Base-by-base conservation (phyloP, 768 basidiomycete genomes). In the Exidia glandulosa region DNA sequence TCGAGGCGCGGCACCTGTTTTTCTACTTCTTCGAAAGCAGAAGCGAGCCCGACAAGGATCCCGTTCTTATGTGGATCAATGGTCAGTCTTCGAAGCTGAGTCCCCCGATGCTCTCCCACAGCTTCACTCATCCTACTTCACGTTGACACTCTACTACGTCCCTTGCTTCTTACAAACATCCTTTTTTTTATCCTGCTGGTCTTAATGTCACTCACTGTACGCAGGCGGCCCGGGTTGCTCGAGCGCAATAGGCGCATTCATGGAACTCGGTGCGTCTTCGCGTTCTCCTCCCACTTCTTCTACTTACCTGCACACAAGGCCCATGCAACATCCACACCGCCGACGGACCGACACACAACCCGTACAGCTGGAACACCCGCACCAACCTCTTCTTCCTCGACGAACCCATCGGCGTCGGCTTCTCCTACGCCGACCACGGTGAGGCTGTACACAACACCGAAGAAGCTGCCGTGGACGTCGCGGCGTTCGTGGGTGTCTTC, bases 291-390 rank as follows among this genome's bases (percentile, higher is more conserved):
- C 14, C 6, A 54, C 25, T 31, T 27, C 50, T 29, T 7, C 25
- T 6, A 27, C 1, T 14, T 29, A 19, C 36, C 36, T 37, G 9
- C 10, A 9, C 36, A 27, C n/a, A 12, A 54, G 50, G 50, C 3
- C 70, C 70, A 3, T 71, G 70, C 61, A 61, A 54, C 6, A 61
- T 72, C 57, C 54, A 66, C 23, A 48, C 58, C 4, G 65, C 58
- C 25, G 65, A 65, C 56, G 55, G 34, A 3, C 65, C 65, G 9
- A 61, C 41, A 7, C 60, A 56, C 67, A 80, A 81, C 67, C 69
- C 69, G 12, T 65, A 74, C 69, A 73, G 73, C 0, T 81, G 79
- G 79, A 80, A 75, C 68, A 9, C 25, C 19, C 66, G 65, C 48
- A 69, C 60, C 52, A 75, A 45, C 71, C 74, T 64, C 70, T 75